Base-by-base conservation (phyloP, 1,284 basidiomycete genomes). In the Irpex rosettiformis region DNA sequence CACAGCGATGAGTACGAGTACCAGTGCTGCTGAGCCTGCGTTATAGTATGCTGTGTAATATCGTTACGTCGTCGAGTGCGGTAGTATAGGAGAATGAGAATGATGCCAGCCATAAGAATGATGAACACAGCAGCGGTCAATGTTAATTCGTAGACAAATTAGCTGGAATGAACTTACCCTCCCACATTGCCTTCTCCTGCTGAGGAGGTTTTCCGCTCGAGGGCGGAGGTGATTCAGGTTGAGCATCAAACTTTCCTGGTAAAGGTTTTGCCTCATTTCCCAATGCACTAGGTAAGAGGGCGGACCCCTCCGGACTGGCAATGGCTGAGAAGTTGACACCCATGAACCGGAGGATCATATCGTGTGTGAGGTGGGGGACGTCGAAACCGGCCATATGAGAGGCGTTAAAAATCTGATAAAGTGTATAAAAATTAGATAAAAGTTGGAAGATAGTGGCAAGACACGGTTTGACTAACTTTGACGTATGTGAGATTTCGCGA, bases 281-380 rank as follows among this genome's bases (percentile, higher is more conserved):
- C 21, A 96, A 79, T 30, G 82, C 83, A 61, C 90, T 93, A 5
- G 91, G 89, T 57, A 92, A 84, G 68, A 77, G 73, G 40, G 89
- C 83, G 33, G 92, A 83, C 62, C 89, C 80, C 60, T 90, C 94
- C 11, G 48, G 48, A 1, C 22, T 25, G 2, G 88, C 79, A 48
- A 97, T 82, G 3, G 84, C 81, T 28, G 88, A 83, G 66, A 96
- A 91, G 75, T 98, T 89, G 58, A 96, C 85, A 51, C 84, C 87
- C 86, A 97, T 92, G 77, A 98, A 98, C 13, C 95, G 91, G 52
- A 96, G 85, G 68, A 99, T 96, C 97, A 99, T 98, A 73, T 99
- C 96, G 73, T 98, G 95, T 3, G 94, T 81, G 29, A 89, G 86
- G 58, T 93, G 81, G 0, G 96, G 96, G 10, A 91, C 79, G 73